Evolutionary conservation across 176 grass and related monocot species (phyloP).

Genomic region (Avena insularis): DNA sequence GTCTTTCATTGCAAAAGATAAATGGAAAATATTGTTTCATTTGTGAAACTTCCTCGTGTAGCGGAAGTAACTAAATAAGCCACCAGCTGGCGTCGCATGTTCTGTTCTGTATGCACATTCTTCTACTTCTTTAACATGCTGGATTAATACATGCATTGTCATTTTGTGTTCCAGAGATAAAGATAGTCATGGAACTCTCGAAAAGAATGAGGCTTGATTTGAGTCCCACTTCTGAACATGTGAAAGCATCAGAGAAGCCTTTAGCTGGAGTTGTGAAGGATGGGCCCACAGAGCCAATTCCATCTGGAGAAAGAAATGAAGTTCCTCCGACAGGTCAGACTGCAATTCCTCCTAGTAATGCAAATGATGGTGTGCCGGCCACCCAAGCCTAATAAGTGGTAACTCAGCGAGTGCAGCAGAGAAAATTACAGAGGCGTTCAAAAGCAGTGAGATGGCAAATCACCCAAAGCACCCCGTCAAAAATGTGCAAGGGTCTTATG

Average conservation of each 20-base stretch:
- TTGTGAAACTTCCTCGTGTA: background rate
- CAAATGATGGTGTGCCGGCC: conserved; percentile 22
- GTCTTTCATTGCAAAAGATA: background rate
- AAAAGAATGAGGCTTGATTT: conserved; percentile 65
- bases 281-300: conserved; percentile 9
- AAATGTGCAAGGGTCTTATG: conserved; percentile 53
- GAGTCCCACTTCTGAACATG: conserved; percentile 28
- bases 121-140: conserved; percentile 1
- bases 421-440: conserved; percentile 10
- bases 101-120: background rate
- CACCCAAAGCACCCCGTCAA: conserved; percentile 51
- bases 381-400: conserved; percentile 41
- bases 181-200: conserved; percentile 63
- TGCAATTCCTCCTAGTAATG: conserved; percentile 45
- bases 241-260: conserved; percentile 50
- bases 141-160: conserved; percentile 27
- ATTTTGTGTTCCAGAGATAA: conserved; percentile 64
- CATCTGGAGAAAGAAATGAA: conserved; percentile 42
- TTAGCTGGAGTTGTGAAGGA: conserved; percentile 54
- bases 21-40: background rate
- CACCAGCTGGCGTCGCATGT: background rate
- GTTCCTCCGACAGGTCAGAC: conserved; percentile 38
- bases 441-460: conserved; percentile 42
- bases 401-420: conserved; percentile 41
- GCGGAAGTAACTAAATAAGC: conserved; percentile 18